Conservation (phyloP, 371 early-diverging fungal genomes). For the Mucor saturninus region DNA sequence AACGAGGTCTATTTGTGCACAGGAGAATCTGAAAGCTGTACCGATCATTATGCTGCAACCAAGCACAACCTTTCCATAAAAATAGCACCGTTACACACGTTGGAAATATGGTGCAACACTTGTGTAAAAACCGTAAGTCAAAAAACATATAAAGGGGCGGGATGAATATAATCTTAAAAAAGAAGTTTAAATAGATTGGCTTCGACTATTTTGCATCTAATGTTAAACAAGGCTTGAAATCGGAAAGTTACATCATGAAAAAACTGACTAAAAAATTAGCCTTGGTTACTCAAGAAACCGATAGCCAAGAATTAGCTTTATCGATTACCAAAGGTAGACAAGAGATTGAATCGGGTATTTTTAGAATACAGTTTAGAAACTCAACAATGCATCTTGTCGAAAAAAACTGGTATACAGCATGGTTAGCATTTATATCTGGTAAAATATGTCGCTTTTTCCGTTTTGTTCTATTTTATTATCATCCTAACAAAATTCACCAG, state of each 20-base stretch:
- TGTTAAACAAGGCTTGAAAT: conserved; percentile 1
- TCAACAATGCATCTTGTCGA: conserved; percentile 12
- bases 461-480: not conserved
- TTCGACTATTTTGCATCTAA: conserved; percentile 8
- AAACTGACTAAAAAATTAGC: conserved; percentile 3
- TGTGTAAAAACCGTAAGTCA: conserved; percentile 20
- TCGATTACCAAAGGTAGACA: conserved; percentile 8
- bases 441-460: not conserved
- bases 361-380: conserved; percentile 11
- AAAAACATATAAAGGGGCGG: not conserved
- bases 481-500: conserved; percentile 1
- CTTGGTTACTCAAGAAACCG: not conserved
- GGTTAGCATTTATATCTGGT: conserved; percentile 29
- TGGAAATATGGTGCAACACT: conserved; percentile 24
- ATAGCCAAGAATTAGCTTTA: not conserved
- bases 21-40: not conserved
- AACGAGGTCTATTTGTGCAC: not conserved
- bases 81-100: conserved; percentile 11
- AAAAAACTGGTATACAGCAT: conserved; percentile 17
- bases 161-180: too few species aligned
- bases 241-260: conserved; percentile 18
- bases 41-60: conserved; percentile 3
- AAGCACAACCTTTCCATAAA: conserved; percentile 12
- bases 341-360: conserved; percentile 13
- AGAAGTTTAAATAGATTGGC: conserved; percentile 9